Base-by-base conservation (phyloP, 2,329 filamentous ascomycete species). In the Orbilia brochopaga region DNA sequence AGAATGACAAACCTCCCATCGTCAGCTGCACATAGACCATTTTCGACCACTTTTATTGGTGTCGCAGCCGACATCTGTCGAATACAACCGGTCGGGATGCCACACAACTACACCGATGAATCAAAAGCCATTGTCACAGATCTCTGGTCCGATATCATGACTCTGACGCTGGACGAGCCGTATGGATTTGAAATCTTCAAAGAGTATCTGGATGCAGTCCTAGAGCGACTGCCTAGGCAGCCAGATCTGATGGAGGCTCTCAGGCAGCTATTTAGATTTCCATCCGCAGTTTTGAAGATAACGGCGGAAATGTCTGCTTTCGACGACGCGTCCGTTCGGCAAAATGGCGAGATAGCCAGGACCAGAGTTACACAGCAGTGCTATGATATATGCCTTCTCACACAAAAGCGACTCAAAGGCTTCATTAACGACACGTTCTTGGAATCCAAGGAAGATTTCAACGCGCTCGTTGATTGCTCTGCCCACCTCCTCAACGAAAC, bases 211-310 rank as follows among this genome's bases (percentile, higher is more conserved):
- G 64, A 75, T 35, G 56, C 59, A 15, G 44, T 69, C 1, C 61
- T 74, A n/a, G 69, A 70, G 19, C 60, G 74, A 53, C 52, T 74
- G 42, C 70, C 74, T 13, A 69, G 69, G 24, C 74, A 75, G 13
- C 60, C 75, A 21, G 75, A 76, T 21, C 54, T 76, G 30, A 53
- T 75, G 40, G 53, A 72, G 15, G 27, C 44, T 15, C 30, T 61
- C 17, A 64, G 15, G 37, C 54, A 58, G 10, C 27, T 72, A 15
- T 72, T 56, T 40, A 60, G 56, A 23, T 19, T 72, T 10, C 55
- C 67, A 17, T 51, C 60, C 8, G 42, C 67, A 7, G n/a, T 65
- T 13, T 35, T 72, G 5, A 72, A 59, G 51, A 60, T 72, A 55
- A 15, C 32, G 15, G 55, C 54, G 19, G 67, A 64, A 54, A 59